Percentiles rank a stretch among this genome's conserved stretches.
phyloP scores from a whole-genome alignment of 1,139 yeast genomes.

The Lizanozyma gosingica region DNA sequence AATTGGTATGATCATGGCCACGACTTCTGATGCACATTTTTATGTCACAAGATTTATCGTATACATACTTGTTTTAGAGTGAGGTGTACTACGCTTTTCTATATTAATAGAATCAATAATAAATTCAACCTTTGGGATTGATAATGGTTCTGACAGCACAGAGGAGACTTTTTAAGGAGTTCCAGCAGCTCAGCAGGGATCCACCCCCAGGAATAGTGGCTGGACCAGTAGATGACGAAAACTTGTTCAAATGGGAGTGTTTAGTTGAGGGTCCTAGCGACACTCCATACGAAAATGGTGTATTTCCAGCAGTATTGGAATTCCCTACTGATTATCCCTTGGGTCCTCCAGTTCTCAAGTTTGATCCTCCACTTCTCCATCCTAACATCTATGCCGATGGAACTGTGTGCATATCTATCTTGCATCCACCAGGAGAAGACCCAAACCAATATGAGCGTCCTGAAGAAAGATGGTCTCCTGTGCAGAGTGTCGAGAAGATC shows the following conservation, averaged over 20 bases:
- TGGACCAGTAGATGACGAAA: slow-evolving; percentile 77
- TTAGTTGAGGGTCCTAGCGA: slow-evolving; percentile 87
- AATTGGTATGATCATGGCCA: too few relatives aligned
- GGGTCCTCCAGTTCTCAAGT: slow-evolving; percentile 79
- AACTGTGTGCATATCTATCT: slow-evolving; percentile 87
- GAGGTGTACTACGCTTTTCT: too few relatives aligned
- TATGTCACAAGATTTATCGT: too few relatives aligned
- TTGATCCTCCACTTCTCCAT: slow-evolving; percentile 79
- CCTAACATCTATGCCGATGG: slow-evolving; percentile 94
- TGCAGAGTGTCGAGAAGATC: slow-evolving; percentile 93
- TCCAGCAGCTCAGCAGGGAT: slow-evolving; percentile 74
- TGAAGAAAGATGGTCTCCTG: slow-evolving; percentile 96
- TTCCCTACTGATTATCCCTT: slow-evolving; percentile 91
- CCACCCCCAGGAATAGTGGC: slow-evolving; percentile 96
- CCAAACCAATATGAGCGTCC: slow-evolving; percentile 93
- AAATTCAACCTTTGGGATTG: too few relatives aligned
- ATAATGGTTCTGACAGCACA: slow-evolving; percentile 55
- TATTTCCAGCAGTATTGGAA: slow-evolving; percentile 73
- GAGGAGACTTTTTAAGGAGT: slow-evolving; percentile 76
- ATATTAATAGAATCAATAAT: too few relatives aligned
- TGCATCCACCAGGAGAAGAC: slow-evolving; percentile 96
- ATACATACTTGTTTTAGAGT: too few relatives aligned
- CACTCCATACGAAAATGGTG: slow-evolving; percentile 90
- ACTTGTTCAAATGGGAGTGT: slow-evolving; percentile 87
- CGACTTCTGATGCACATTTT: too few relatives aligned